Evolutionary conservation across 2,329 filamentous ascomycete genomes (phyloP).

Genomic region (Plectosphaerella plurivora): DNA sequence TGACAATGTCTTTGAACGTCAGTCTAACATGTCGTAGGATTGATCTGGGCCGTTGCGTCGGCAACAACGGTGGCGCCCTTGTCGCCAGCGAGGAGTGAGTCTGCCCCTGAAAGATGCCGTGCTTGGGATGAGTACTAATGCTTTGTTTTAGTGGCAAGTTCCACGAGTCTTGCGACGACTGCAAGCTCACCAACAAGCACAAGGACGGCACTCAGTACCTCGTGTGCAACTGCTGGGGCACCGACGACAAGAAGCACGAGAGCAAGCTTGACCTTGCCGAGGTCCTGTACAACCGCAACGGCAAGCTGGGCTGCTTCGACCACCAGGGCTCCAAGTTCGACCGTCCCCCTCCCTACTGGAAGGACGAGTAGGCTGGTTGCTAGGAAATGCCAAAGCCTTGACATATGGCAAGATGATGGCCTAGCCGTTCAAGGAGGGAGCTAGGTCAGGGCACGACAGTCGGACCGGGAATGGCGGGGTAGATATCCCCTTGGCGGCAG

Average conservation of each 20-base stretch:
- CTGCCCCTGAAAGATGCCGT: background rate
- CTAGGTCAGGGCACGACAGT: too few species aligned
- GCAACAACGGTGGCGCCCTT: background rate
- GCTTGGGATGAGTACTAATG: background rate
- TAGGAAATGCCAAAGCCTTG: background rate
- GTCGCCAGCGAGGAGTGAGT: background rate
- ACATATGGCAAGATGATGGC: background rate
- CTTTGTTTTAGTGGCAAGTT: background rate
- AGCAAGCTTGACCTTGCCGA: background rate
- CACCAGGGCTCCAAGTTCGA: slow-evolving; percentile 1
- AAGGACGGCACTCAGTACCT: slow-evolving; percentile 2
- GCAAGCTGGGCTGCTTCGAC: background rate
- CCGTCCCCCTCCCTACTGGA: slow-evolving; percentile 1
- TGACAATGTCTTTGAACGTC: background rate
- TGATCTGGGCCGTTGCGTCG: slow-evolving; percentile 1
- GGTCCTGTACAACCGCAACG: slow-evolving; percentile 3
- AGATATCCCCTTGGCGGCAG: too few species aligned
- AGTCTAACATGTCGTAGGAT: background rate
- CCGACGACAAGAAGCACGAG: background rate
- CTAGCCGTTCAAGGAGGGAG: too few species aligned
- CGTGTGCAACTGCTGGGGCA: background rate
- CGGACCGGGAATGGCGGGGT: too few species aligned
- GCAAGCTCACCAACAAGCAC: slow-evolving; percentile 1
- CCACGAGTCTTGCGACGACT: background rate
- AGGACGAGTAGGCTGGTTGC: background rate